Conservation (phyloP, 306 rosid species). For the Glycine tomentella region DNA sequence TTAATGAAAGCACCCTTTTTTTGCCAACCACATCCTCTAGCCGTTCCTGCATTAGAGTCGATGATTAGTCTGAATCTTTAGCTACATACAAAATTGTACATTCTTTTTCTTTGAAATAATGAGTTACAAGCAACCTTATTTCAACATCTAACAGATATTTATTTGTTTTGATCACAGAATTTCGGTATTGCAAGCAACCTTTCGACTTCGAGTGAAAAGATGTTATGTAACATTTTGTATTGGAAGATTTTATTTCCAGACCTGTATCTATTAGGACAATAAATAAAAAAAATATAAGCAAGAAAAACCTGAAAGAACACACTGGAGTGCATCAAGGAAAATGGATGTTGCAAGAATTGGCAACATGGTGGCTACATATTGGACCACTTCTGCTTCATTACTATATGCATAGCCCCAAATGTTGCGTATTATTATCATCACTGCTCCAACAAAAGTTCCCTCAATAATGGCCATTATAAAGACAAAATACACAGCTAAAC, state of each 20-base stretch:
- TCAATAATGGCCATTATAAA: slow-evolving; percentile 58
- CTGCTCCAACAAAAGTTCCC: slow-evolving; percentile 56
- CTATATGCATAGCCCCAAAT: slow-evolving; percentile 79
- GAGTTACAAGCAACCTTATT: background rate
- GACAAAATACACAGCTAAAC: slow-evolving; percentile 66
- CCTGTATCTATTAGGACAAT: background rate
- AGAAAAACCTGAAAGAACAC: slow-evolving; percentile 70
- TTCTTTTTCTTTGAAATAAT: background rate
- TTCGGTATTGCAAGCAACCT: background rate
- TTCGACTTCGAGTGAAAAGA: background rate
- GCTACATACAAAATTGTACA: background rate
- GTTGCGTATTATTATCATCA: slow-evolving; percentile 62
- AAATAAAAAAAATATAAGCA: slow-evolving; percentile 8
- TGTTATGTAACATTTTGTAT: background rate
- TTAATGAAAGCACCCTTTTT: slow-evolving; percentile 77
- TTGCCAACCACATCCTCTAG: slow-evolving; percentile 94
- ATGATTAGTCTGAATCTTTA: background rate
- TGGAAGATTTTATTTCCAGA: slow-evolving; percentile 3
- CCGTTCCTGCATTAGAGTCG: slow-evolving; percentile 59
- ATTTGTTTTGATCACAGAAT: background rate
- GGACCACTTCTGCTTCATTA: slow-evolving; percentile 64
- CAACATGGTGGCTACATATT: slow-evolving; percentile 65
- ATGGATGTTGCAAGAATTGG: slow-evolving; percentile 68
- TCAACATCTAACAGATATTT: background rate
- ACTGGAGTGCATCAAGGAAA: slow-evolving; percentile 75